Evolutionary conservation across 2,329 filamentous ascomycete genomes (phyloP).

Genomic region (Penicillium italicum): DNA sequence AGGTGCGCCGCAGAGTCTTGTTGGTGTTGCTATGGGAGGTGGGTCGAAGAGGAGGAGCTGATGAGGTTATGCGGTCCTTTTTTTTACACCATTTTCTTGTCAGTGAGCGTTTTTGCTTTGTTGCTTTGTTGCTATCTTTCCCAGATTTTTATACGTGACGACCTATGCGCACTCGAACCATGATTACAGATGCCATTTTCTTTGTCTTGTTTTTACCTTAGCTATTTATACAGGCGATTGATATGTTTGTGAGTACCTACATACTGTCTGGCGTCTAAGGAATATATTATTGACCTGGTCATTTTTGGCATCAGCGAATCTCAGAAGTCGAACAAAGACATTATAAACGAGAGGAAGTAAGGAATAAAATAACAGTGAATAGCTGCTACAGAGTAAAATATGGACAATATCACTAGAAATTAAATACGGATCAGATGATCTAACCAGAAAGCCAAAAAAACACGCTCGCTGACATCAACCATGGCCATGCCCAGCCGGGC

Average conservation of each 20-base stretch:
- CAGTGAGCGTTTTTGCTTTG: constrained; percentile 4
- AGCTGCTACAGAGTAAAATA: not conserved
- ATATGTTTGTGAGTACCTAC: not conserved
- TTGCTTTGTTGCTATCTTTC: not conserved
- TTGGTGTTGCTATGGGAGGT: constrained; percentile 37
- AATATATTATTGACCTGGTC: not conserved
- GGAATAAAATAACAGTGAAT: not conserved
- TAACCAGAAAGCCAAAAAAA: constrained; percentile 6
- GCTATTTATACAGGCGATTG: not conserved
- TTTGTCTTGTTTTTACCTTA: not conserved
- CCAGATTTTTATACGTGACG: not conserved
- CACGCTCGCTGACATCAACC: constrained; percentile 29
- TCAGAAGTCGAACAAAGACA: not conserved
- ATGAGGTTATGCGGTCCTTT: constrained; percentile 8
- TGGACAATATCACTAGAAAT: constrained; percentile 5
- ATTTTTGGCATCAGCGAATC: not conserved
- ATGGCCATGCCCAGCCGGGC: constrained; percentile 18
- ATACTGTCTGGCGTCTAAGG: not conserved
- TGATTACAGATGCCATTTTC: not conserved
- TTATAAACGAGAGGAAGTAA: too few species aligned
- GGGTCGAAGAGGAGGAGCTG: constrained; percentile 24
- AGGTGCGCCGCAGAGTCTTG: constrained; percentile 35
- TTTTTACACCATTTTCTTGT: not conserved
- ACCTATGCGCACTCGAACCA: not conserved
- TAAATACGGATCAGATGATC: not conserved